A percentile compares a stretch with the other conserved stretches of the same genome.
Evolutionary conservation across 1,284 basidiomycete genomes (phyloP).

Genomic region (Athelia psychrophila): DNA sequence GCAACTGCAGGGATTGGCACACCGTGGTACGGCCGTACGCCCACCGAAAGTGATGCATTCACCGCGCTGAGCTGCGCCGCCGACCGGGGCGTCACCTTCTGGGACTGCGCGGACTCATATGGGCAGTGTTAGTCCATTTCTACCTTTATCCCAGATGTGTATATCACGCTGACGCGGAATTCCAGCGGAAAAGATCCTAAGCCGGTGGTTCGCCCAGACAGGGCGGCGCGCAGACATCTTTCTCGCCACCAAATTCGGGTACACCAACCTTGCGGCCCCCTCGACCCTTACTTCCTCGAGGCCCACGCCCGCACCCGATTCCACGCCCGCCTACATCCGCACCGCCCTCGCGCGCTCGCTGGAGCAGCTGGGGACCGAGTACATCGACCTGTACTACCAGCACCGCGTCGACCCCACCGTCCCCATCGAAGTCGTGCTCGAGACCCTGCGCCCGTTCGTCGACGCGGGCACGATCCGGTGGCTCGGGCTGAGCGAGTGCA

Average conservation of each 20-base stretch:
- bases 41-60: constrained; percentile 9
- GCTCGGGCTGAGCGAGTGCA: constrained; percentile 62
- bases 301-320: constrained; percentile 17
- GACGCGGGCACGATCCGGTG: constrained; percentile 56
- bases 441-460: neutral
- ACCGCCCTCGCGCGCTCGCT: constrained; percentile 33
- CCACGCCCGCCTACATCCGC: constrained; percentile 32
- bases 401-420: constrained; percentile 37
- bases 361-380: constrained; percentile 38
- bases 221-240: constrained; percentile 40
- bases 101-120: constrained; percentile 15
- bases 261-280: constrained; percentile 15
- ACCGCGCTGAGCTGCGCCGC: constrained; percentile 12
- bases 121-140: constrained; percentile 2
- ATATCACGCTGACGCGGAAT: too few relatives aligned
- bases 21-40: constrained; percentile 4
- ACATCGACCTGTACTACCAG: constrained; percentile 45
- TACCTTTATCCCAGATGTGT: too few relatives aligned
- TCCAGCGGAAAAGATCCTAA: too few relatives aligned
- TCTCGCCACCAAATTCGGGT: constrained; percentile 51
- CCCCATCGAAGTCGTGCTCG: constrained; percentile 40
- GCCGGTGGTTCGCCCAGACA: constrained; percentile 29
- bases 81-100: constrained; percentile 14
- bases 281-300: too few relatives aligned
- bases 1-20: too few relatives aligned